Percentiles rank a stretch among this genome's conserved stretches.
Conservation (phyloP, 305 asterid genomes). For the Andrographis paniculata region DNA sequence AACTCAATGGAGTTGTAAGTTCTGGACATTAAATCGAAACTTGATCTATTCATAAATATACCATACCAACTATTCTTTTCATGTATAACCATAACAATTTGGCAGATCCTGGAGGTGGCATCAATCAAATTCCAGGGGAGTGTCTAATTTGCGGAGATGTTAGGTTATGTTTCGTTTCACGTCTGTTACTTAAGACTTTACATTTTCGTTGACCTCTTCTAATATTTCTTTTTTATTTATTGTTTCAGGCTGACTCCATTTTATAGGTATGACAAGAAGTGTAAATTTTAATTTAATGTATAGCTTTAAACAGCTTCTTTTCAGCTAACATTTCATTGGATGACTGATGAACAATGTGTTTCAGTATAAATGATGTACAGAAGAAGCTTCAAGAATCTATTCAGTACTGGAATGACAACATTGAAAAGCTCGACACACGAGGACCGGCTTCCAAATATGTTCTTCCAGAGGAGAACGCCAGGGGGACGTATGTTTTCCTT, state of each 20-base stretch:
- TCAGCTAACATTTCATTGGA: constrained; percentile 10
- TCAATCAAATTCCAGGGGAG: constrained; percentile 91
- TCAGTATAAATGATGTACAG: constrained; percentile 72
- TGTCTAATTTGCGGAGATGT: constrained; percentile 90
- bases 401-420: constrained; percentile 72
- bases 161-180: constrained; percentile 39
- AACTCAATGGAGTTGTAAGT: constrained; percentile 93
- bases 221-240: constrained; percentile 17
- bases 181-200: constrained; percentile 14
- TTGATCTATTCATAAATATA: constrained; percentile 12
- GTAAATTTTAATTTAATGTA: constrained; percentile 7
- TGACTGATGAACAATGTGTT: constrained; percentile 15
- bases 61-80: constrained; percentile 14
- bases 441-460: constrained; percentile 87
- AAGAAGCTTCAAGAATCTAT: constrained; percentile 69
- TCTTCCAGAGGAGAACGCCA: constrained; percentile 85
- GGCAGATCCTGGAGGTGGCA: constrained; percentile 97
- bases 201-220: constrained; percentile 23
- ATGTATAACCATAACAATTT: constrained; percentile 14
- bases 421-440: constrained; percentile 60
- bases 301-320: background rate
- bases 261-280: constrained; percentile 48
- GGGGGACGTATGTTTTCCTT: constrained; percentile 59
- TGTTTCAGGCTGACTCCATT: constrained; percentile 91
- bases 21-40: constrained; percentile 11